Base-by-base conservation (phyloP, 805 yeast genomes). In the Zygoascus bituminiphila region DNA sequence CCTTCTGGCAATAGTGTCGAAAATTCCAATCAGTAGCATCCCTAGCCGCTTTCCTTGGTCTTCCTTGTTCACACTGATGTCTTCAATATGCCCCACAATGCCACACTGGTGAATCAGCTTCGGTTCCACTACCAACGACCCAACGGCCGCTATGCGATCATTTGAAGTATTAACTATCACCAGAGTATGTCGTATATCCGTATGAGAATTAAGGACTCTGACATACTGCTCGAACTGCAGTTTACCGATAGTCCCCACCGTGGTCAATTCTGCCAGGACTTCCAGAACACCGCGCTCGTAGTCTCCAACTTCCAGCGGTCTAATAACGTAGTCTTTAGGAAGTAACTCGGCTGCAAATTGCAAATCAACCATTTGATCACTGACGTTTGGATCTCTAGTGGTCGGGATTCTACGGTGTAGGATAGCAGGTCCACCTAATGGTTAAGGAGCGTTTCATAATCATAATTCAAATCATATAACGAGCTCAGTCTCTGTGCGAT, bases 81-180 rank as follows among this genome's bases (percentile, higher is more conserved):
- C 57, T 37, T 54, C 57, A 25, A 53, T 51, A 41, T 54, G 56
- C 6, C 57, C 56, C 15, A 53, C 57, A n/a, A 48, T 5, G 17
- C 56, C 54, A 10, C 50, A 48, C 9, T 44, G 45, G 36, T 52
- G 57, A 24, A 54, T 54, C 7, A 54, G 41, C 44, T 54, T 54
- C 40, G 33, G 50, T 23, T 54, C 57, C 2, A 54, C 22, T 5
- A 52, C 25, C 2, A 54, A 33, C 17, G 56, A 47, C 19, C 56
- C 57, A 9, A 48, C 39, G 2, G 54, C 57, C 14, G 49, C 56
- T 3, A 54, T 37, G 17, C 29, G n/a, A 17, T 42, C 50, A 2
- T 14, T 10, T 2, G 24, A n/a, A 4, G 5, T 9, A 14, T 52
- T 25, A 20, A 44, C 45, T n/a, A 53, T 48, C 20, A 53, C 53